Conservation (phyloP, 495 filamentous ascomycete species). For the Penicillium salamii region DNA sequence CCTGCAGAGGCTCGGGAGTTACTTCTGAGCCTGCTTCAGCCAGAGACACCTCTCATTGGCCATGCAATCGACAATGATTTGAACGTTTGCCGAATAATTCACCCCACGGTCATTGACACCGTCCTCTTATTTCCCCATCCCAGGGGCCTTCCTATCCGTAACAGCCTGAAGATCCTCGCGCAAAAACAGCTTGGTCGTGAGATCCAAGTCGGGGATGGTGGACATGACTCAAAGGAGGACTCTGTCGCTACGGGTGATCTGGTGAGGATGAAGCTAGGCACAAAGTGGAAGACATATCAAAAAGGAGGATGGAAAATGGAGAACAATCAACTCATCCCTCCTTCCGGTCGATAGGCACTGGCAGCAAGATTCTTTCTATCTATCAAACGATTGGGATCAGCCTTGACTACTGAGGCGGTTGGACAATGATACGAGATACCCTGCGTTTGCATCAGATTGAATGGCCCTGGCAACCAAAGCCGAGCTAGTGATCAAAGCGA, state of each 20-base stretch:
- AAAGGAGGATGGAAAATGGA: conserved; percentile 60
- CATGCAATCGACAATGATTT: conserved; percentile 96
- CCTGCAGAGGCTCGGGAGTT: conserved; percentile 69
- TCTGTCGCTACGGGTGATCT: conserved; percentile 84
- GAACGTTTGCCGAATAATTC: conserved; percentile 76
- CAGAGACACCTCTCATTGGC: conserved; percentile 78
- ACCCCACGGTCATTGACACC: conserved; percentile 83
- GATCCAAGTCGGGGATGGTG: conserved; percentile 71
- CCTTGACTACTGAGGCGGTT: too few relatives aligned
- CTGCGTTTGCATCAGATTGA: background rate
- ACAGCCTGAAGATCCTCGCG: conserved; percentile 69
- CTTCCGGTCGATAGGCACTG: conserved; percentile 19
- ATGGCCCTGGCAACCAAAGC: background rate
- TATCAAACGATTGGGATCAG: too few relatives aligned
- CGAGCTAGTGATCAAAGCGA: too few relatives aligned
- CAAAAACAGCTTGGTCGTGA: conserved; percentile 60
- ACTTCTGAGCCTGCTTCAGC: conserved; percentile 66
- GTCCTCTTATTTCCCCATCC: conserved; percentile 78
- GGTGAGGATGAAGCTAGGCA: conserved; percentile 62
- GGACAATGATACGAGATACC: background rate
- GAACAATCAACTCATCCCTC: conserved; percentile 50
- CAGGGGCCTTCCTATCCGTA: conserved; percentile 69
- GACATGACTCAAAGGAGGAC: conserved; percentile 89
- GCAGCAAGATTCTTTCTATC: too few relatives aligned
- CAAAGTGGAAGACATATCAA: conserved; percentile 63